Percentiles rank a stretch among this genome's conserved stretches.
phyloP scores from a whole-genome alignment of 1,284 basidiomycete genomes.

The Amylostereum areolatum region DNA sequence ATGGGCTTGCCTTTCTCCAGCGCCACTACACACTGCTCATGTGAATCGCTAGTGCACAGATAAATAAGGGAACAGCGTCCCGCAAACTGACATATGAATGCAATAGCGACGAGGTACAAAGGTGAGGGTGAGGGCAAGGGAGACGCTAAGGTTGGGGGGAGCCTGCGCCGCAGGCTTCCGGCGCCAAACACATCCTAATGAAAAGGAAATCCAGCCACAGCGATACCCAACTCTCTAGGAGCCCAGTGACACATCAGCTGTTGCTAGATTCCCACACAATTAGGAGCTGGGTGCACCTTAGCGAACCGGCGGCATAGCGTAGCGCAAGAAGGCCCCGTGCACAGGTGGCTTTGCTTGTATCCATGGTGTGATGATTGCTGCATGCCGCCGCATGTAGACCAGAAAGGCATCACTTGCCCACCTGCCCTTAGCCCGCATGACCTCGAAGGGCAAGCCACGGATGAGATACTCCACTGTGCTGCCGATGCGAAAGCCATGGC shows the following conservation, averaged over 20 bases:
- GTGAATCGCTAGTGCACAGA: no score
- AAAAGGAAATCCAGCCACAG: no score
- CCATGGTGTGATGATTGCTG: slow-evolving; percentile 15
- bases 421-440: slow-evolving; percentile 25
- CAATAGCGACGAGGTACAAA: no score
- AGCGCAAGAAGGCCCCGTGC: background rate
- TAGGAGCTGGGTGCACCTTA: background rate
- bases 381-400: slow-evolving; percentile 15
- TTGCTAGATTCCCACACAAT: background rate
- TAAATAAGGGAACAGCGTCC: no score
- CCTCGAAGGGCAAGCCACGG: slow-evolving; percentile 27
- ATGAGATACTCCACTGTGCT: slow-evolving; percentile 32
- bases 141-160: no score
- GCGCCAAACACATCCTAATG: no score
- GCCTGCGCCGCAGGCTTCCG: no score
- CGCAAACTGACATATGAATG: no score
- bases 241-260: background rate
- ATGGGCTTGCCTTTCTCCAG: no score
- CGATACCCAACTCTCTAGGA: no score
- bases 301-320: background rate
- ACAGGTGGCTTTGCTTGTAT: slow-evolving; percentile 7
- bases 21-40: no score
- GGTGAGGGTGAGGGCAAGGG: no score
- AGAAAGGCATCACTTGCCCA: slow-evolving; percentile 30
- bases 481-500: slow-evolving; percentile 34